A percentile compares a stretch with the other conserved stretches of the same genome.
Evolutionary conservation across 2,329 filamentous ascomycete genomes (phyloP).

Genomic region (Hypoxylon sp.): DNA sequence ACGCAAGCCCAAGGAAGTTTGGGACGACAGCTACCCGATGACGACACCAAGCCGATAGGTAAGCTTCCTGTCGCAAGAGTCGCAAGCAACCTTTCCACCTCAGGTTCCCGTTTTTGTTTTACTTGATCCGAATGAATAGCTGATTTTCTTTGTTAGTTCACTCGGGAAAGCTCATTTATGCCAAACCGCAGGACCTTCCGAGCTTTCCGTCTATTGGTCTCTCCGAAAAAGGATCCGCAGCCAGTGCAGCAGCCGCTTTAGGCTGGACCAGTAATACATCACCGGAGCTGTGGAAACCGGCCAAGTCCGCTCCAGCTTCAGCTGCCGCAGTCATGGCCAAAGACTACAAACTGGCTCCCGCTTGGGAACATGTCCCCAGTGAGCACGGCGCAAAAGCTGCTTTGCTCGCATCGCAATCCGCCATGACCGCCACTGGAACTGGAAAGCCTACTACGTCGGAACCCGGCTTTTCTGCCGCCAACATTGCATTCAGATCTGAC

Average conservation of each 20-base stretch:
- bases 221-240: constrained; percentile 65
- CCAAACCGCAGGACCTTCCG: constrained; percentile 73
- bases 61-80: constrained; percentile 28
- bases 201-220: constrained; percentile 76
- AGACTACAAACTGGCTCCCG: constrained; percentile 48
- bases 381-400: constrained; percentile 78
- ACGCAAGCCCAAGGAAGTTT: constrained; percentile 17
- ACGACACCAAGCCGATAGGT: constrained; percentile 41
- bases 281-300: constrained; percentile 72
- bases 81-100: constrained; percentile 1
- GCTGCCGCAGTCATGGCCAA: constrained; percentile 46
- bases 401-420: constrained; percentile 67
- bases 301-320: constrained; percentile 64
- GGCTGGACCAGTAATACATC: constrained; percentile 76
- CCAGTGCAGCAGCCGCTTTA: constrained; percentile 76
- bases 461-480: constrained; percentile 74
- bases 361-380: constrained; percentile 71
- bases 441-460: constrained; percentile 57
- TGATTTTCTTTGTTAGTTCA: constrained; percentile 35
- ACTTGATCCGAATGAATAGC: constrained; percentile 6
- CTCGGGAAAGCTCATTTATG: constrained; percentile 42
- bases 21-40: constrained; percentile 38
- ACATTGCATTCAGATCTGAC: constrained; percentile 68
- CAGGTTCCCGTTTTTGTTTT: constrained; percentile 2
- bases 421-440: constrained; percentile 56